Base-by-base conservation (phyloP, 176 grass and related monocot genomes). In the Pontederia paniculata region DNA sequence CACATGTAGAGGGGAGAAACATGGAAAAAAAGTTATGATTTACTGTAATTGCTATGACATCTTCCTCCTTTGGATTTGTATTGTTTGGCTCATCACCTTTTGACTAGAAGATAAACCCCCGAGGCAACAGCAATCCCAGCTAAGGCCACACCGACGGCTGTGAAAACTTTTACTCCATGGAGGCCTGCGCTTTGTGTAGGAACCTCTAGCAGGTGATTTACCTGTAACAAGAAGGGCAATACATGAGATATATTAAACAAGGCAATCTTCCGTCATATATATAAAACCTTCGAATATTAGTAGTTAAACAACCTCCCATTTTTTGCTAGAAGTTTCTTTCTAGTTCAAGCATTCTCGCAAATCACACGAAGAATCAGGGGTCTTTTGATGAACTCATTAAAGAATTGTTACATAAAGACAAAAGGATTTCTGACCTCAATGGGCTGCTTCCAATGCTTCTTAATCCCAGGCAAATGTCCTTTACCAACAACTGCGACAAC, bases 401-500 rank as follows among this genome's bases (percentile, higher is more conserved):
- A 6, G 6, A 73, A 25, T 37, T 16, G 10, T 10, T 57, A 57
- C 19, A 21, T 3, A 12, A 9, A 18, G 8, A 48, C 8, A 25
- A 8, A 17, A 21, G 41, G 23, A 72, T 25, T 44, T 45, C n/a
- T 44, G 28, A 96, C 90, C 85, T 96, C 59, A 46, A 96, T 80
- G 47, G 80, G 83, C 20, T 84, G 83, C 71, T 86, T 62, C 93
- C 93, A 97, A 48, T 81, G 55, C 54, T 91, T 81, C 84, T 90
- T 84, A 66, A 97, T 97, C 49, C 93, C 93, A 74, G 86, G 52
- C 70, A 97, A 79, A 73, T 97, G 93, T 20, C 83, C 93, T 68
- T 78, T 97, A 44, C 93, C 93, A 15, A 97, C 93, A 66, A 97
- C 86, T 56, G 86, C 93, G 49, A 97, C 86, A 42, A 97, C 86